These are phyloP conservation scores for Parastagonospora avenae DNA, from an alignment of 2,329 filamentous ascomycete genomes.

Conservation along the genomic window DNA sequence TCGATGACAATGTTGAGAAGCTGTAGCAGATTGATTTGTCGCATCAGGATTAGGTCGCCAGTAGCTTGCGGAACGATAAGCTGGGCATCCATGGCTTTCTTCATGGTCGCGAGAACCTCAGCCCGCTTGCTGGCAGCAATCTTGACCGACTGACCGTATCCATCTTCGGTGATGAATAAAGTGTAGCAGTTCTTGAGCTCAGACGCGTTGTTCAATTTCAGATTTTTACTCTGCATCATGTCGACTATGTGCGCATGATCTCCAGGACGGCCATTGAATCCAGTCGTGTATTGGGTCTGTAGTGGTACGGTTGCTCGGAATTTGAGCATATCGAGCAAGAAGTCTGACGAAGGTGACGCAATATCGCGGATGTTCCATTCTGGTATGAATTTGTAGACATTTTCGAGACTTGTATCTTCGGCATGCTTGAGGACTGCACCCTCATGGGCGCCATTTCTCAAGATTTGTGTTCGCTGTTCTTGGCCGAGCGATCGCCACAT, in stretches of 20 bases:
- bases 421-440: conserved; percentile 45
- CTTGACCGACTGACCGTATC: conserved; percentile 48
- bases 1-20: conserved; percentile 51
- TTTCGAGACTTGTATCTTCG: conserved; percentile 44
- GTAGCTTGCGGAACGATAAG: conserved; percentile 24
- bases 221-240: conserved; percentile 42
- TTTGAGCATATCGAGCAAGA: conserved; percentile 48
- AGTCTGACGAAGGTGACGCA: conserved; percentile 36
- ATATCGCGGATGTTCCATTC: conserved; percentile 55
- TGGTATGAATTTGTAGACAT: conserved; percentile 48
- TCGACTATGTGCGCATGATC: conserved; percentile 45
- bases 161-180: conserved; percentile 42
- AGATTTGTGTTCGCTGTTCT: conserved; percentile 40
- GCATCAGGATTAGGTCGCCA: conserved; percentile 45
- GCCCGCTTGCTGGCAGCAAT: conserved; percentile 21
- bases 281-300: conserved; percentile 16
- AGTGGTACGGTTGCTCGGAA: conserved; percentile 41
- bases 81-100: conserved; percentile 19
- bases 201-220: conserved; percentile 32
- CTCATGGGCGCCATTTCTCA: conserved; percentile 43
- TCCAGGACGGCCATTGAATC: conserved; percentile 39
- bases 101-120: conserved; percentile 22
- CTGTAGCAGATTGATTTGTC: conserved; percentile 48
- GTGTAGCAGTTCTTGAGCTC: conserved; percentile 43
- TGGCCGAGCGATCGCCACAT: conserved; percentile 50